Percentiles rank a stretch among this genome's conserved stretches.
Conservation (phyloP, 768 basidiomycete genomes). For the Asterophora parasitica region DNA sequence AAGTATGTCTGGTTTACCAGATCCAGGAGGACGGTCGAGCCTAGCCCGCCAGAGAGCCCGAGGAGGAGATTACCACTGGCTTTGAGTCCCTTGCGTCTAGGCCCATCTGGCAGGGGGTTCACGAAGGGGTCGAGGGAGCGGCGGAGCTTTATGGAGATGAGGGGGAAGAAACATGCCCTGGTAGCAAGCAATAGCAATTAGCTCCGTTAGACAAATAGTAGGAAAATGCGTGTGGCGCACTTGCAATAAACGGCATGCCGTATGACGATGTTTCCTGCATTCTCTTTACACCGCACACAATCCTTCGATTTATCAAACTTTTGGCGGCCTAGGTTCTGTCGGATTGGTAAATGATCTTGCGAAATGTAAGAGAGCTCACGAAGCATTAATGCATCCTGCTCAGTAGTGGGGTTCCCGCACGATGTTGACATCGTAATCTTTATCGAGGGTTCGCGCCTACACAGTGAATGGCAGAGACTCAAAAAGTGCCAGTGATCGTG, state of each 20-base stretch:
- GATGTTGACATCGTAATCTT: slow-evolving; percentile 27
- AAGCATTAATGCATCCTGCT: slow-evolving; percentile 61
- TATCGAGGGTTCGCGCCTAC: not conserved
- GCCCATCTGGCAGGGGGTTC: slow-evolving; percentile 49
- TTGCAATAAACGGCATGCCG: slow-evolving; percentile 84
- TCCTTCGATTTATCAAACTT: slow-evolving; percentile 63
- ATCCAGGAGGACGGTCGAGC: slow-evolving; percentile 70
- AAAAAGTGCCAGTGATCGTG: not conserved
- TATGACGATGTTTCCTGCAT: slow-evolving; percentile 62
- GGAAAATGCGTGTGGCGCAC: slow-evolving; percentile 32
- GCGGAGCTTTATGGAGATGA: slow-evolving; percentile 60
- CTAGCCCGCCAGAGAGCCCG: slow-evolving; percentile 75
- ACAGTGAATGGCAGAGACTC: not conserved
- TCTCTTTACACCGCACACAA: slow-evolving; percentile 74
- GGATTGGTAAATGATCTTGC: slow-evolving; percentile 4
- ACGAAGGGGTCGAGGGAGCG: slow-evolving; percentile 60
- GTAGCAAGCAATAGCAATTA: not conserved
- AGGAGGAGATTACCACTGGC: slow-evolving; percentile 66
- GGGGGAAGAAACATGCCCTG: slow-evolving; percentile 64
- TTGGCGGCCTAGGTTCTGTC: slow-evolving; percentile 42
- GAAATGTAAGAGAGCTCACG: slow-evolving; percentile 36
- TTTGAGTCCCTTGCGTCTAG: slow-evolving; percentile 55
- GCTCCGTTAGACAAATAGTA: too few species aligned
- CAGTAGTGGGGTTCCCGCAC: slow-evolving; percentile 61
- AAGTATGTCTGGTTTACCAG: slow-evolving; percentile 61